Evolutionary conservation across 345 rosid genomes (phyloP), one percentile per base, ranked within the genome.

Genomic region (Hypericum perforatum): DNA sequence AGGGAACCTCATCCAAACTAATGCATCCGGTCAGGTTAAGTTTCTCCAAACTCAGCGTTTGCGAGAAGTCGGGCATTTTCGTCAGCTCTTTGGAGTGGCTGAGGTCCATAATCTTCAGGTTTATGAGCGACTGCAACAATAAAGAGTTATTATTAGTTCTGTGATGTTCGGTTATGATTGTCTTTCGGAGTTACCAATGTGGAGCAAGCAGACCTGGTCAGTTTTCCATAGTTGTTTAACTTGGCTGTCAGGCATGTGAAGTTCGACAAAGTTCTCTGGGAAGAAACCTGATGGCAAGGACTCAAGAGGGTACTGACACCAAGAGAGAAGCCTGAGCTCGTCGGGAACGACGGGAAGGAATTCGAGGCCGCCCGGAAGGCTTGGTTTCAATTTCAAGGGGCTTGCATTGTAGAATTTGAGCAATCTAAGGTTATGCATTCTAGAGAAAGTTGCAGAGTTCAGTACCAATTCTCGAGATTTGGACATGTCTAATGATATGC

Each of bases 351-450:
- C 12, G 0, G 63, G 63, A 5, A 59, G 46, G n/a, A 37, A 59
- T n/a, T 29, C 29, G 3, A 59, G 48, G 15, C 41, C 63, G 7
- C 37, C 36, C 3, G 47, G 16, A 9, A 40, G 14, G 9, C 5
- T 13, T 5, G 13, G 22, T 46, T 46, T 46, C 22, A 16, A 13
- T 4, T 11, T 7, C 22, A 9, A n/a, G 8, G 16, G 14, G 49
- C 13, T 46, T 16, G 32, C 8, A 47, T 47, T 53, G 40, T 41
- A 38, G 8, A 65, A 37, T 5, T n/a, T n/a, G 9, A 58, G 55
- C 36, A 59, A 16, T 52, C 58, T 65, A 5, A 53, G 11, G 9
- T 22, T 29, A 5, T 55, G 47, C 63, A 59, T 65, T 38, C 32
- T 58, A 0, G 5, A 38, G 15, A 65, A 58, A 9, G 59, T 59